These are phyloP conservation scores for Aspergillus taichungensis DNA, from an alignment of 495 filamentous ascomycete genomes.

Conservation along the genomic window DNA sequence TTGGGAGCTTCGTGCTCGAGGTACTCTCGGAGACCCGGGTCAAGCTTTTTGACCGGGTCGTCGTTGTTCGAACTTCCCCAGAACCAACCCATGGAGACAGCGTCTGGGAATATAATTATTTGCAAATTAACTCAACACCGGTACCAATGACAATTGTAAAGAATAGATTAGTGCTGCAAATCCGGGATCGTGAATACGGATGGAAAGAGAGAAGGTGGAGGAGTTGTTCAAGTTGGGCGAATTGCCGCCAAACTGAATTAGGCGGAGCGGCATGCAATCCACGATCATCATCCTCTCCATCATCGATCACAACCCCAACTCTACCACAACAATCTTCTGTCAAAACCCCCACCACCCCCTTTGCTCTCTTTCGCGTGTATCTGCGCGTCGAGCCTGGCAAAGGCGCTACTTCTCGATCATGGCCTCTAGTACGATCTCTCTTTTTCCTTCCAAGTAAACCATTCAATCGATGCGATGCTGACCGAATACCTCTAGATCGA, in stretches of 20 bases:
- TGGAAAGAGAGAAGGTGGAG: not conserved
- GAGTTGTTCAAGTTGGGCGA: not conserved
- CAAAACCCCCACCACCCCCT: not conserved
- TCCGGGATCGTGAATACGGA: not conserved
- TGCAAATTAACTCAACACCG: too few relatives aligned
- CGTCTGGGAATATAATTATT: not conserved
- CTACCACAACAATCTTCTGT: too few relatives aligned
- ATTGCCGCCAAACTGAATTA: slow-evolving; percentile 14
- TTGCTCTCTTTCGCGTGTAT: slow-evolving; percentile 7
- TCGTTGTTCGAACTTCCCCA: slow-evolving; percentile 43
- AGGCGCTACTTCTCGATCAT: slow-evolving; percentile 29
- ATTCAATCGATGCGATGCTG: slow-evolving; percentile 8
- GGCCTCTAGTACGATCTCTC: slow-evolving; percentile 30
- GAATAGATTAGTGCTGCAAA: not conserved
- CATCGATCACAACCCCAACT: not conserved
- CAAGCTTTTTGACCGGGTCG: slow-evolving; percentile 74
- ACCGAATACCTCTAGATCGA: slow-evolving; percentile 31
- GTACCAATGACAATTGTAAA: not conserved
- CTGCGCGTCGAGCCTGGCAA: slow-evolving; percentile 27
- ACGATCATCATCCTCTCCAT: not conserved
- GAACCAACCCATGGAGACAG: slow-evolving; percentile 55
- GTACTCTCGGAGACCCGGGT: slow-evolving; percentile 76
- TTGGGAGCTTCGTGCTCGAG: slow-evolving; percentile 73
- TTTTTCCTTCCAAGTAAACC: not conserved
- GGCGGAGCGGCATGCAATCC: not conserved